Conservation (phyloP, 768 basidiomycete genomes). For the Erythrobasidium yunnanense region DNA sequence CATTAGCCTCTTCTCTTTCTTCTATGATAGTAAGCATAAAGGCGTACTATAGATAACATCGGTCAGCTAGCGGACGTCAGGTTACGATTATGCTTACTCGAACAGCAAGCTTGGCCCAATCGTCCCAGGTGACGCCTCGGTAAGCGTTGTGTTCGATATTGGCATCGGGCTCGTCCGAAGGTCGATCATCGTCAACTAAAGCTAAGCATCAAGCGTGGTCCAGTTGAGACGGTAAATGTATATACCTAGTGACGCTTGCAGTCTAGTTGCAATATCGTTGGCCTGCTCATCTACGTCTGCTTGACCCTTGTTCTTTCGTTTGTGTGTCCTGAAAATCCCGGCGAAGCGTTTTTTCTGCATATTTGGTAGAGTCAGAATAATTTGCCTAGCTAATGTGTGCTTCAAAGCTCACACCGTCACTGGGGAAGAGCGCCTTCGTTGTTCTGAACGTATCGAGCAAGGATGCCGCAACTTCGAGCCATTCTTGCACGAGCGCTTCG, state of each 20-base stretch:
- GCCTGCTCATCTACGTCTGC: slow-evolving; percentile 40
- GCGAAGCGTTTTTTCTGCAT: slow-evolving; percentile 31
- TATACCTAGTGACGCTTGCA: slow-evolving; percentile 41
- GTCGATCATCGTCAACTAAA: slow-evolving; percentile 45
- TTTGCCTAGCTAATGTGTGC: slow-evolving; percentile 3
- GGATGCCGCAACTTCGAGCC: slow-evolving; percentile 73
- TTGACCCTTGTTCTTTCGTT: slow-evolving; percentile 26
- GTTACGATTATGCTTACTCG: slow-evolving; percentile 50
- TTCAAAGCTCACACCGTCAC: slow-evolving; percentile 54
- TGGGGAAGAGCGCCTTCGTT: slow-evolving; percentile 70
- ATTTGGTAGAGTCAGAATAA: neutral
- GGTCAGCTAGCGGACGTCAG: neutral
- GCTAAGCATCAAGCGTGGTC: neutral
- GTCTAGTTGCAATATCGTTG: slow-evolving; percentile 40
- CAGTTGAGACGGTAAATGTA: neutral
- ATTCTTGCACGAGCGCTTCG: slow-evolving; percentile 54
- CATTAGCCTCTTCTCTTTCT: slow-evolving; percentile 58
- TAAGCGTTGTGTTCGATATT: slow-evolving; percentile 55
- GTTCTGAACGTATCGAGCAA: slow-evolving; percentile 81
- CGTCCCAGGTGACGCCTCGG: slow-evolving; percentile 67
- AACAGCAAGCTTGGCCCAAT: slow-evolving; percentile 75
- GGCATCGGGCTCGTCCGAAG: slow-evolving; percentile 41
- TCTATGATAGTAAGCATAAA: slow-evolving; percentile 43
- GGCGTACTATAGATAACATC: slow-evolving; percentile 40
- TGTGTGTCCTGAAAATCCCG: slow-evolving; percentile 27